Evolutionary conservation across 179 eudicot genomes (phyloP).

Genomic region (Patellifolia procumbens): DNA sequence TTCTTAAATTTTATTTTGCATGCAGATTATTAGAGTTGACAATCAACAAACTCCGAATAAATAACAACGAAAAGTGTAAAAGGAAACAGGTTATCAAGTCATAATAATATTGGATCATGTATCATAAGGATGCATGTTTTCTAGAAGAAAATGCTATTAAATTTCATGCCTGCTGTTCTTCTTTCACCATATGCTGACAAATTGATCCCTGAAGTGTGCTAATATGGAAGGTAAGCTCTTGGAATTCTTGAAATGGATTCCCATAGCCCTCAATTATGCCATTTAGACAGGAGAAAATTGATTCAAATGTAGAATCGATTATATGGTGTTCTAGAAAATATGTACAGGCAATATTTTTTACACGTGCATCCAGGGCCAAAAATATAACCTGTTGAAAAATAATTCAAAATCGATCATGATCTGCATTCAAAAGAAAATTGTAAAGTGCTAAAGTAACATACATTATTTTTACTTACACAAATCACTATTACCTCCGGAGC

Average conservation of each 20-base stretch:
- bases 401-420: background rate
- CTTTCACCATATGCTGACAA: slow-evolving; percentile 83
- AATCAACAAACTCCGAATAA: background rate
- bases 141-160: background rate
- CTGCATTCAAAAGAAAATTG: background rate
- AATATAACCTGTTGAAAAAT: slow-evolving; percentile 29
- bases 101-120: background rate
- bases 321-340: slow-evolving; percentile 68
- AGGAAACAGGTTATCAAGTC: background rate
- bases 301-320: slow-evolving; percentile 57
- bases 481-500: too few species aligned
- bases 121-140: background rate
- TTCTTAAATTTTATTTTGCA: background rate
- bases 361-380: slow-evolving; percentile 51
- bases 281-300: slow-evolving; percentile 55
- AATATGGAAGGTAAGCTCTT: slow-evolving; percentile 57
- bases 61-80: background rate
- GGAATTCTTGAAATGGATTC: slow-evolving; percentile 38
- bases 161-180: slow-evolving; percentile 76
- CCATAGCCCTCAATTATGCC: slow-evolving; percentile 40
- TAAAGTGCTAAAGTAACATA: background rate
- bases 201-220: slow-evolving; percentile 57
- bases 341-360: slow-evolving; percentile 58
- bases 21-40: background rate
- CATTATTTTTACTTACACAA: background rate